Base-by-base conservation (phyloP, 208 protist genomes). In the Trypanosoma mega region DNA sequence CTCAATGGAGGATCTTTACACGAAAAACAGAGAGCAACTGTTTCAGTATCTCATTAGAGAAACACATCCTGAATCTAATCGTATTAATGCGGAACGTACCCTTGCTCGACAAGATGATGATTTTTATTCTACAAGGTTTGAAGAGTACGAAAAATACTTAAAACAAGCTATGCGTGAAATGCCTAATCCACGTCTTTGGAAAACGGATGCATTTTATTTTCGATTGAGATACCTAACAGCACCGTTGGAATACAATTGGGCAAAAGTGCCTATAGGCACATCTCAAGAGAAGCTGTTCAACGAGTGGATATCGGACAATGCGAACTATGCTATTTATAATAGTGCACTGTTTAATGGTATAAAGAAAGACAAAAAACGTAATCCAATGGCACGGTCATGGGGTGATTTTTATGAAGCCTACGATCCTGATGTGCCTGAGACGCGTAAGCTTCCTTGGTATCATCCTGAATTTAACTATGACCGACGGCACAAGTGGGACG, bases 131-230 rank as follows among this genome's bases (percentile, higher is more conserved):
- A 91, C 88, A 20, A 82, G 74, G 29, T 92, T 91, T 58, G 85
- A 92, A 7, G 85, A 92, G 66, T 90, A 91, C 50, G 88, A 95
- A 57, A 87, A 87, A 63, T 89, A 78, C 68, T 55, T 92, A 48
- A 95, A 95, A 70, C 88, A 95, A 49, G 69, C 72, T 16, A 92
- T 95, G 88, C 79, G 88, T 11, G 85, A 95, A 55, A 92, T 95
- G 82, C 85, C 88, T 6, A 95, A 95, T 60, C 85, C 88, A 20
- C 85, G 85, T 9, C 73, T 95, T 2, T 95, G 88, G 85, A 92
- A 92, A 68, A 95, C 88, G 0, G 88, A 95, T 61, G 85, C 88
- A 16, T 95, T 95, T 70, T 95, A 95, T 68, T 92, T 95, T 64
- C 82, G 88, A 44, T 74, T 95, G 16, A 74, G 88, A 8, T 95